Percentiles rank a stretch among this genome's conserved stretches.
These are phyloP conservation scores for Teratosphaeria pseudoeucalypti DNA, from an alignment of 2,329 filamentous ascomycete genomes.

Conservation along the genomic window DNA sequence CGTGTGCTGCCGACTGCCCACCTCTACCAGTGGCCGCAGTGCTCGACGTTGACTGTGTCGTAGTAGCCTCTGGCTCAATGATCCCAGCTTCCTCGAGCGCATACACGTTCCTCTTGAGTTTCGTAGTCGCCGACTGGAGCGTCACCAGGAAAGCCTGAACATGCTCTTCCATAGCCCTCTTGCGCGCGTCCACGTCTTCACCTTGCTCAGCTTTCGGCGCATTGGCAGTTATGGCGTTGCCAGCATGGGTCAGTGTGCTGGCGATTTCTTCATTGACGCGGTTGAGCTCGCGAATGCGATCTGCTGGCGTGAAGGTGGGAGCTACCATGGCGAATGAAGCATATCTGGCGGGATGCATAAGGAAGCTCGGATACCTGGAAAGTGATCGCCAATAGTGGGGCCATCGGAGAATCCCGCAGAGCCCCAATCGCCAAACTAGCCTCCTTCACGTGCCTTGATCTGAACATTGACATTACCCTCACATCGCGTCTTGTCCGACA, in stretches of 20 bases:
- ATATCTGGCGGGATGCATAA: background rate
- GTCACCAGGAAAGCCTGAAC: slow-evolving; percentile 56
- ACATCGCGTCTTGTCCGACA: background rate
- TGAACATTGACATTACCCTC: background rate
- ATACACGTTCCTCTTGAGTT: slow-evolving; percentile 64
- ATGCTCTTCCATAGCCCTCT: slow-evolving; percentile 47
- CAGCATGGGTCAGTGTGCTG: slow-evolving; percentile 47
- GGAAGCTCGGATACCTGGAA: background rate
- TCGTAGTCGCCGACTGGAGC: slow-evolving; percentile 63
- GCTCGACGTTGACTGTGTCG: background rate
- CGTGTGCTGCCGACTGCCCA: slow-evolving; percentile 6
- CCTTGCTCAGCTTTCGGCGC: slow-evolving; percentile 35
- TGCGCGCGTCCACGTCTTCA: slow-evolving; percentile 45
- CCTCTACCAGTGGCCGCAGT: slow-evolving; percentile 17
- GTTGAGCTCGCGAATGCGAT: slow-evolving; percentile 71
- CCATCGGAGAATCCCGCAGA: background rate
- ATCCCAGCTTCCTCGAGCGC: slow-evolving; percentile 74
- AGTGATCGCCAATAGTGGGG: background rate
- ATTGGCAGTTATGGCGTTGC: slow-evolving; percentile 53
- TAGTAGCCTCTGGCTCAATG: slow-evolving; percentile 40
- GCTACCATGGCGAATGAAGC: background rate
- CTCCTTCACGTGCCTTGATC: background rate
- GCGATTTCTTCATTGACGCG: slow-evolving; percentile 58
- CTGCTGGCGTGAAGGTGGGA: slow-evolving; percentile 52
- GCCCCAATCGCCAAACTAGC: background rate